Evolutionary conservation across 176 grass and related monocot genomes (phyloP).

Genomic region (Hsuehochloa calcarea): DNA sequence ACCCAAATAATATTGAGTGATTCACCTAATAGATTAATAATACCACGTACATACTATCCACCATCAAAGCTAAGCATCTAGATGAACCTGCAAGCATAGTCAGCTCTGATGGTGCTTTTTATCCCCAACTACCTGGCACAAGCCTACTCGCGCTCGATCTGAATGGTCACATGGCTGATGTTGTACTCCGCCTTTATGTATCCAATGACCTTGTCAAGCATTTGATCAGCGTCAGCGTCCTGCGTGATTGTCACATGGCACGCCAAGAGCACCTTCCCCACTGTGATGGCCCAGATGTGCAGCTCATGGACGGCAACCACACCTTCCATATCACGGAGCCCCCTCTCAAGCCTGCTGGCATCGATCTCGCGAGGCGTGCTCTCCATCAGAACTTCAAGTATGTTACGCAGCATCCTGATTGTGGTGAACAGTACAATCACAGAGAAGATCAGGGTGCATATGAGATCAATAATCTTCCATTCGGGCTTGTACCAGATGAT

Average conservation of each 20-base stretch:
- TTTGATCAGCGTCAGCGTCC: slow-evolving; percentile 63
- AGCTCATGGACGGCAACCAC: slow-evolving; percentile 85
- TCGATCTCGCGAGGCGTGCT: slow-evolving; percentile 89
- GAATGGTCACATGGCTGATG: slow-evolving; percentile 96
- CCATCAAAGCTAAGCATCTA: slow-evolving; percentile 17
- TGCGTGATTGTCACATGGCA: slow-evolving; percentile 80
- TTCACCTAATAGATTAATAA: slow-evolving; percentile 21
- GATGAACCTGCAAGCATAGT: slow-evolving; percentile 3
- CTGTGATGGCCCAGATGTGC: slow-evolving; percentile 93
- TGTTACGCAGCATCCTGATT: slow-evolving; percentile 76
- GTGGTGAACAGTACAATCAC: slow-evolving; percentile 78
- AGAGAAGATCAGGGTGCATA: slow-evolving; percentile 91
- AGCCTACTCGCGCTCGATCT: slow-evolving; percentile 71
- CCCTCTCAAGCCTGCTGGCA: slow-evolving; percentile 70
- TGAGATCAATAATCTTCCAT: slow-evolving; percentile 97
- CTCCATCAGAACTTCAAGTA: slow-evolving; percentile 89
- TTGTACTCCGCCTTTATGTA: slow-evolving; percentile 92
- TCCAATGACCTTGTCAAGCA: slow-evolving; percentile 80
- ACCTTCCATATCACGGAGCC: slow-evolving; percentile 66
- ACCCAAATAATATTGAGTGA: background rate
- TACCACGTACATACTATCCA: slow-evolving; percentile 5
- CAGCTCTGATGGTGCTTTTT: background rate
- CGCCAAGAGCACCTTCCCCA: slow-evolving; percentile 85
- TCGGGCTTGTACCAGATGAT: slow-evolving; percentile 98
- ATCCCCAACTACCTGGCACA: background rate